Evolutionary conservation across 768 basidiomycete species (phyloP).

Genomic region (Mrakia blollopis): DNA sequence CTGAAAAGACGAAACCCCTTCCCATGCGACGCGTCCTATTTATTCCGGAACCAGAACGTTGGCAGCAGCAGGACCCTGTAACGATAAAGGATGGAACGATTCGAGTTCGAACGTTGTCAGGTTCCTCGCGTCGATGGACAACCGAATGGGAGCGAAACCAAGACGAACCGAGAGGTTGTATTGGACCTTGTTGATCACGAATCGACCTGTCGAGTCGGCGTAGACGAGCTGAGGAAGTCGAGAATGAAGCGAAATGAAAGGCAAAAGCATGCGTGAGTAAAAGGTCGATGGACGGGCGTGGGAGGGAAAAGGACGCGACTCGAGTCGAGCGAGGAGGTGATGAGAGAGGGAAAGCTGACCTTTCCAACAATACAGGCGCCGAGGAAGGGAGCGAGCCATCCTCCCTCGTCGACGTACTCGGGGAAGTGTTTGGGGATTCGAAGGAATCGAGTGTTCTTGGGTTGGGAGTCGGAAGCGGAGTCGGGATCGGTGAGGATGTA

Average conservation of each 20-base stretch:
- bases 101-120: not conserved
- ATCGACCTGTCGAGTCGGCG: slow-evolving; percentile 22
- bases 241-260: not conserved
- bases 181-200: slow-evolving; percentile 29
- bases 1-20: too few relatives aligned
- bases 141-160: not conserved
- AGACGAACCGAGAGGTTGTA: slow-evolving; percentile 29
- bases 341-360: slow-evolving; percentile 47
- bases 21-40: too few relatives aligned
- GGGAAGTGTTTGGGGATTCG: slow-evolving; percentile 83
- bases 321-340: too few relatives aligned
- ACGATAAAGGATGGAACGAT: not conserved
- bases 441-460: slow-evolving; percentile 59
- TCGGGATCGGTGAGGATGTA: slow-evolving; percentile 42
- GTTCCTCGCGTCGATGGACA: slow-evolving; percentile 10
- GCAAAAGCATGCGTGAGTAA: too few relatives aligned
- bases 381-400: slow-evolving; percentile 72
- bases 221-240: slow-evolving; percentile 14
- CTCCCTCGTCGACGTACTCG: slow-evolving; percentile 80
- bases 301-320: not conserved
- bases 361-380: slow-evolving; percentile 81
- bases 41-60: not conserved
- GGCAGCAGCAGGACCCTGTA: slow-evolving; percentile 6
- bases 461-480: slow-evolving; percentile 49
- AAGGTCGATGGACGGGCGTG: too few relatives aligned